These are phyloP conservation scores for Diplosphaera chodatii DNA, from an alignment of 139 green algal species.

Conservation along the genomic window DNA sequence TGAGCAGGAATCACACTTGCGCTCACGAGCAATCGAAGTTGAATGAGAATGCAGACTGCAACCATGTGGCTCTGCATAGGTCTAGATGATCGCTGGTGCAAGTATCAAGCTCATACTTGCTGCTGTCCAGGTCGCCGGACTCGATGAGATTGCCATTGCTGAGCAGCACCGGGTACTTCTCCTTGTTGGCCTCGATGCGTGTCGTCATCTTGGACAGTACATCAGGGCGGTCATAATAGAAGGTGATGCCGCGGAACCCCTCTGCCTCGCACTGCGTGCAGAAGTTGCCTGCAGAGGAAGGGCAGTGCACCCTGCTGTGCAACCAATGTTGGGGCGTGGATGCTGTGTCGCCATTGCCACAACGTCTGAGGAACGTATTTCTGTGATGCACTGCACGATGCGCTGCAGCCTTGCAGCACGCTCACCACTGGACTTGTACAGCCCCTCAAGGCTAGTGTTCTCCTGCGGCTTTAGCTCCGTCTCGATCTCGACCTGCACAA, in stretches of 20 bases:
- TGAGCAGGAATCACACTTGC: no score
- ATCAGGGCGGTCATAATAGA: constrained; percentile 82
- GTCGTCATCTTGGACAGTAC: constrained; percentile 75
- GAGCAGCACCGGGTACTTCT: constrained; percentile 91
- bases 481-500: constrained; percentile 53
- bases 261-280: constrained; percentile 98
- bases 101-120: no score
- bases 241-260: constrained; percentile 97
- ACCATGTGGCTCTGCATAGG: no score
- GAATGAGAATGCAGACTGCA: no score
- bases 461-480: constrained; percentile 77
- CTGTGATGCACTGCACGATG: no score
- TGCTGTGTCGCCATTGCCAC: no score
- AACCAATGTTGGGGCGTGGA: no score
- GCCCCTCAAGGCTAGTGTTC: constrained; percentile 91
- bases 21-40: no score
- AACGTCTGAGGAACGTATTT: no score
- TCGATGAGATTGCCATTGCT: constrained; percentile 93
- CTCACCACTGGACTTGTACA: constrained; percentile 57
- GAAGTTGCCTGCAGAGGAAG: constrained; percentile 86
- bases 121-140: constrained; percentile 59
- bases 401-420: no score
- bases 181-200: constrained; percentile 84
- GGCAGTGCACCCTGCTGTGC: no score
- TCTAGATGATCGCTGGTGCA: no score